Base-by-base conservation (phyloP, 2,329 filamentous ascomycete genomes). In the Ophiostoma ips region DNA sequence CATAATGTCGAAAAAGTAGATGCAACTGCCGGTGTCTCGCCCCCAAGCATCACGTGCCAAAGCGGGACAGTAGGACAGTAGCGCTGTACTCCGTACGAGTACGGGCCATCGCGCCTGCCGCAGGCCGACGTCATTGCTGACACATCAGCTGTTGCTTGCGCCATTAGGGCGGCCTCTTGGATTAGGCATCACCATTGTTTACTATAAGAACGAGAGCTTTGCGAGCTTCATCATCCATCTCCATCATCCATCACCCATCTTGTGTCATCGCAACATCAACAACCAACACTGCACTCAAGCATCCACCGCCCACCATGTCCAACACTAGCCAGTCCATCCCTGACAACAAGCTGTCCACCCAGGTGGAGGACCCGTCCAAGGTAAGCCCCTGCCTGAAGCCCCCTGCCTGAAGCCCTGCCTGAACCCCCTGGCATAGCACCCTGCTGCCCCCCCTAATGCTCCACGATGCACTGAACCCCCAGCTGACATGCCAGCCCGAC, bases 311-410 rank as follows among this genome's bases (percentile, higher is more conserved):
- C 34, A 53, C 13, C 13, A 52, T 49, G 53, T 53, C 53, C 52
- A 56, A 58, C 48, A 59, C 55, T 50, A 36, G 34, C 43, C 44
- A 46, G 33, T 55, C 55, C 40, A 59, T 55, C 55, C 55, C 55
- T 28, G 49, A 58, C 40, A 47, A 54, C 41, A 57, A 56, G 50
- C 45, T 56, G 46, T 55, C 52, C 53, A 53, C 44, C 33, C 52
- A 60, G 55, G 55, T 59, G 30, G 55, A 61, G 52, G 53, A 59
- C 49, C 56, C 57, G 47, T 52, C 53, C 54, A 56, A 61, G 58
- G 57, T 57, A 13, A 50, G 56, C 31, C n/a, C n/a, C n/a, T n/a
- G n/a, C n/a, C n/a, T n/a, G n/a, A n/a, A n/a, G n/a, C n/a, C n/a
- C n/a, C n/a, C n/a, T n/a, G n/a, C n/a, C n/a, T n/a, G n/a, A n/a